These are phyloP conservation scores for Oryza rufipogon DNA, from an alignment of 176 grass and related monocot genomes.

Conservation along the genomic window DNA sequence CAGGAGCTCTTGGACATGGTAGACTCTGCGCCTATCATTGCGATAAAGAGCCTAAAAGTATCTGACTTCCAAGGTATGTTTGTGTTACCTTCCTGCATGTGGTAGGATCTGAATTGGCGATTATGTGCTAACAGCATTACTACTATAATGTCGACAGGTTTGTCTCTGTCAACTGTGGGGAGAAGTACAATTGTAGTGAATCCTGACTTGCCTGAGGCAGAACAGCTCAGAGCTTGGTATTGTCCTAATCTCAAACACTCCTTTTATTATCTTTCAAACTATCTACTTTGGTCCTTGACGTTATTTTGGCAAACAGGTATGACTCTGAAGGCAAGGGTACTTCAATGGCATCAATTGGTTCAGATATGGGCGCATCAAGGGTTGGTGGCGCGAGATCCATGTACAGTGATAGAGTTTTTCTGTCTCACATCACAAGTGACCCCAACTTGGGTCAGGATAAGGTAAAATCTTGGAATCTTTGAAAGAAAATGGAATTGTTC, in stretches of 20 bases:
- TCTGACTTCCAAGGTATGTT: slow-evolving; percentile 85
- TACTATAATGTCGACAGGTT: slow-evolving; percentile 48
- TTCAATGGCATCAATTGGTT: slow-evolving; percentile 71
- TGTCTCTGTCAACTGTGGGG: slow-evolving; percentile 81
- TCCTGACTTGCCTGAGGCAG: slow-evolving; percentile 72
- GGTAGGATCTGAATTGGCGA: background rate
- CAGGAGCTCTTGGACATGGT: slow-evolving; percentile 87
- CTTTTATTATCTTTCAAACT: background rate
- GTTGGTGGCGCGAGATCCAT: slow-evolving; percentile 65
- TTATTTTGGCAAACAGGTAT: slow-evolving; percentile 60
- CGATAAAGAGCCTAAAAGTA: slow-evolving; percentile 82
- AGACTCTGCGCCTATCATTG: slow-evolving; percentile 69
- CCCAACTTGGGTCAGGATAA: slow-evolving; percentile 83
- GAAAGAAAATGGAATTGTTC: background rate
- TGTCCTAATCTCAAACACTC: background rate
- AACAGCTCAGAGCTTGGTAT: slow-evolving; percentile 72
- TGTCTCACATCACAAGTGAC: slow-evolving; percentile 80
- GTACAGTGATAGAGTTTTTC: slow-evolving; percentile 88
- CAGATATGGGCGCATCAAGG: slow-evolving; percentile 55
- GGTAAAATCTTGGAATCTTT: slow-evolving; percentile 38
- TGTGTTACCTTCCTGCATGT: background rate
- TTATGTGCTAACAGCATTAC: background rate
- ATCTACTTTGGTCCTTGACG: background rate
- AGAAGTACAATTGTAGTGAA: slow-evolving; percentile 74
- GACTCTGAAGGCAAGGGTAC: slow-evolving; percentile 80